Base-by-base conservation (phyloP, 495 filamentous ascomycete genomes). In the Aspergillus diversus region DNA sequence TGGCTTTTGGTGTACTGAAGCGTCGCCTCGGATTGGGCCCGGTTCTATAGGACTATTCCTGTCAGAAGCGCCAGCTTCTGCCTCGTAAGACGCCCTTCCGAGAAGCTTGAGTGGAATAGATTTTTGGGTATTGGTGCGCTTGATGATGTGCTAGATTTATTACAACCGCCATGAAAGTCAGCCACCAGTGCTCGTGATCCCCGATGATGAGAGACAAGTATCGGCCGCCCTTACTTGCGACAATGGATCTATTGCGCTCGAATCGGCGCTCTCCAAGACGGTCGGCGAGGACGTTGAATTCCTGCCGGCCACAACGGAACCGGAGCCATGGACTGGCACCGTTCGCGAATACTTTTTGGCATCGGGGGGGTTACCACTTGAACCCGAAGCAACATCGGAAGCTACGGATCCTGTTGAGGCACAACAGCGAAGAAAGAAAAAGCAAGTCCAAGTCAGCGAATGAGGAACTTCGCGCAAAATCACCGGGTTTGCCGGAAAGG, bases 61-160 rank as follows among this genome's bases (percentile, higher is more conserved):
- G 66, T 80, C 83, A 56, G 79, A 75, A 55, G 83, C 80, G 64
- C 82, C 81, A 7, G 83, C 80, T 62, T 83, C 81, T 65, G 76
- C 75, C 68, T 80, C 80, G 60, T 86, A 75, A 57, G 77, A 83
- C 69, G 81, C 75, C 59, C 81, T 73, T 39, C 81, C 85, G 33
- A 90, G 86, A 54, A 90, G 74, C 66, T 88, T 90, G 46, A 87
- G 79, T 8, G 88, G 84, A 57, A 90, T 86, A 15, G 86, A 84
- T 57, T 84, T 87, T 63, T 90, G 86, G 17, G 89, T 92, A 73
- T 92, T 92, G 55, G 91, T 92, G 68, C 92, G 87, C 71, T 90
- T 85, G 57, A 93, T 84, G 55, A 97, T 97, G 72, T 96, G 85
- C 85, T 89, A 68, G 35, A 61, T 33, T 50, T 35, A 52, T 7